Base-by-base conservation (phyloP, 495 filamentous ascomycete species). In the Astrothelium subdiscretum region DNA sequence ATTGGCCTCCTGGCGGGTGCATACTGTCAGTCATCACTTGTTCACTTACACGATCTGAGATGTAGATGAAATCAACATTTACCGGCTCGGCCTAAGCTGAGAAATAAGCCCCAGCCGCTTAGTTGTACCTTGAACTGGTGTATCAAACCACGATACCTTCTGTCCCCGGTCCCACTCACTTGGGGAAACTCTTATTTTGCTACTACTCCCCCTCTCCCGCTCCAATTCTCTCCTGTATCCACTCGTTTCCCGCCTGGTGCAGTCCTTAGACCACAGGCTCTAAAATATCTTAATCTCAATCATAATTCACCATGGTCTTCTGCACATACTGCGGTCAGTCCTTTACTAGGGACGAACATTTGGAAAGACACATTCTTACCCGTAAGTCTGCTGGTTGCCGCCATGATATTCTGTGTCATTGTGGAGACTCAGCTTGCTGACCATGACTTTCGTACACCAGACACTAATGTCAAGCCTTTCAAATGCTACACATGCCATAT, bases 391-490 rank as follows among this genome's bases (percentile, higher is more conserved):
- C 59, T 43, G 35, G n/a, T 15, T 15, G 44, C 38, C 58, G 31
- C 40, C 48, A 3, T 27, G 24, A 10, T 29, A 58, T 61, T 44
- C 52, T 29, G 8, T 10, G n/a, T 31, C 57, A 40, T 48, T 44
- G 59, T 65, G 35, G 58, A 32, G 26, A 32, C 29, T 2, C 38
- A 24, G 42, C 20, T 59, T 57, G 59, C 62, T 64, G 63, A 65
- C 60, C 15, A 32, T 38, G 13, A 13, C 44, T 51, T 29, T 42
- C 29, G 24, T 54, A 26, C 24, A 29, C 1, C 70, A 86, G 84
- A 87, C 69, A 87, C 84, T 58, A 81, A 85, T 66, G 79, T 85
- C 32, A 87, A 86, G 68, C 84, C 84, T 1, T 79, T 84, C 68
- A 76, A 78, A 66, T 87, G 84, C 65, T 74, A 72, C 61, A 75